Conservation (phyloP, 176 grass and related monocot species). For the Tillandsia fasciculata region DNA sequence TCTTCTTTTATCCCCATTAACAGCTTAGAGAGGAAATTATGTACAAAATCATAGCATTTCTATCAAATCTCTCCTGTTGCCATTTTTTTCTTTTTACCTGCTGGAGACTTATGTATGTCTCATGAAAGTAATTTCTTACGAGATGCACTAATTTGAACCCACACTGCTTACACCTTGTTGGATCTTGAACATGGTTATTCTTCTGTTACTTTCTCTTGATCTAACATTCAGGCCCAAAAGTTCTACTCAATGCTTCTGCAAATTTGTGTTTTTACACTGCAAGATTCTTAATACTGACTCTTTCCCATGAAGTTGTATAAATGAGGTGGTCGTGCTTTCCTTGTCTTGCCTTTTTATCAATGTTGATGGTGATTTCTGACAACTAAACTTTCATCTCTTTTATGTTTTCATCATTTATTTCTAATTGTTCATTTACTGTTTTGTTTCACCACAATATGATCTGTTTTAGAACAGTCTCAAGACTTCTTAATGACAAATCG, state of each 20-base stretch:
- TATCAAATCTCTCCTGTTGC: not conserved
- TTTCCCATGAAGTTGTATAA: not conserved
- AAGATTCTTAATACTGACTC: not conserved
- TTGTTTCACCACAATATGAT: too few species aligned
- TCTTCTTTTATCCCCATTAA: too few species aligned
- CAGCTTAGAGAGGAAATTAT: too few species aligned
- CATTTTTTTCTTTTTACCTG: not conserved
- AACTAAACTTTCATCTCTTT: not conserved
- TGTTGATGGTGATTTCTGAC: not conserved
- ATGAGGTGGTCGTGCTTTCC: too few species aligned
- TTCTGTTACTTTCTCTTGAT: not conserved
- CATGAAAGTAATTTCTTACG: not conserved
- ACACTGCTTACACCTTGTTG: not conserved
- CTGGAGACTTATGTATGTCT: not conserved
- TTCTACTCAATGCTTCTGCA: not conserved
- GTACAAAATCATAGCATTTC: not conserved
- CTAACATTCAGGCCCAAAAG: not conserved
- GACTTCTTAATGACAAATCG: too few species aligned
- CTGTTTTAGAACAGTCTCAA: too few species aligned
- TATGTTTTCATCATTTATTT: too few species aligned
- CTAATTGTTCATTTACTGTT: too few species aligned
- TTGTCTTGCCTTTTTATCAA: not conserved
- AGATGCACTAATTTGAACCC: not conserved
- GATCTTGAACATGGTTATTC: not conserved
- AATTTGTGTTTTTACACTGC: not conserved